Base-by-base conservation (phyloP, 1,284 basidiomycete species). In the Marasmius tenuissimus region DNA sequence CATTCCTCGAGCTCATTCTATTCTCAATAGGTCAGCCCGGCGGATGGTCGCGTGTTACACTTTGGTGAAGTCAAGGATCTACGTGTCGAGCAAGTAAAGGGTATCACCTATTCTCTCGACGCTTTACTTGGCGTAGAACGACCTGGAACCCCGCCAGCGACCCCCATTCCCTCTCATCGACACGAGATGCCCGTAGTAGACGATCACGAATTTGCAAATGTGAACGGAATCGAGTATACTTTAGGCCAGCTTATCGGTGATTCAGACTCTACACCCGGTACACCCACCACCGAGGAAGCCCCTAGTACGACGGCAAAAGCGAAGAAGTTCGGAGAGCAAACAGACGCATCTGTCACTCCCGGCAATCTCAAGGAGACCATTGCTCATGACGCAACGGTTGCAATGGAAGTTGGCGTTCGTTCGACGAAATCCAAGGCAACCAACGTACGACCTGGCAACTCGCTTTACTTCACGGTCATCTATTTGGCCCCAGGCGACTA, bases 401-500 rank as follows among this genome's bases (percentile, higher is more conserved):
- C 87, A 1, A 74, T 81, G 0, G 84, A 89, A 63, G 84, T 92
- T 76, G 91, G 89, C 0, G 61, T 79, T 2, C 69, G 82, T 38
- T 76, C 79, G 37, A 51, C 60, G 18, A 71, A 73, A 60, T 69
- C 74, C 61, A 82, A 78, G 58, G 76, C 79, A 35, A 82, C 78
- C 42, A 77, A 73, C 52, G 78, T 86, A 48, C 84, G 85, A 67
- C 83, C 86, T 4, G 92, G 91, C 12, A 91, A 97, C 72, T 85
- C 88, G 54, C 85, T 98, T 42, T 97, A 88, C 79, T 99, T 98
- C 76, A 81, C 91, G 51, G 97, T 99, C 69, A 91, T 99, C 67
- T 99, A 99, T 78, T 91, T 99, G 59, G 97, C 97, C 1, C 97
- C 97, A 0, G 97, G 97, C 1, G 97, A 99, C 76, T 99, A 99